Base-by-base conservation (phyloP, 1,284 basidiomycete genomes). In the Ustilago bromivora region DNA sequence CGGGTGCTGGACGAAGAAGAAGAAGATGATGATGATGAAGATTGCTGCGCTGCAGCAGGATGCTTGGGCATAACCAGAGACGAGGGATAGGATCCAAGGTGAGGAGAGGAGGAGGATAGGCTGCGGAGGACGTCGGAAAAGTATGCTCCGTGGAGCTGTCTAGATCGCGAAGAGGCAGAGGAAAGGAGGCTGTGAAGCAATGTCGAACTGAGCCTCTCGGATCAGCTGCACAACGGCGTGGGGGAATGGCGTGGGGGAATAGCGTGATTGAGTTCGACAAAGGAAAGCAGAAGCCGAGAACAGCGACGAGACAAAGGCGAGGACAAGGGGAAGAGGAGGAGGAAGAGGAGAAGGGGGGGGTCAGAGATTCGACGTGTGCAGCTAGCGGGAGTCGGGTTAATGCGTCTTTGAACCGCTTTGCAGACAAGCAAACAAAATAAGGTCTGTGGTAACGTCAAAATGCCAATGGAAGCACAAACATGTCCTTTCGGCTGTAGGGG, bases 21-120 rank as follows among this genome's bases (percentile, higher is more conserved):
- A 23, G 71, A 23, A 0, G 23, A 23, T 23, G 23, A 23, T 23
- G 47, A 41, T n/a, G 58, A 40, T 53, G 68, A 34, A 2, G 58
- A 52, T 4, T 59, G 32, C 12, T 54, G 66, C 65, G 57, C 49
- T 34, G 66, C 7, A 46, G 61, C 49, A 43, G 61, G 55, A 49
- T 38, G 71, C 51, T 47, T 67, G 43, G 66, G 57, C 71, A 68
- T 73, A 54, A 40, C 61, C 51, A 59, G 35, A 15, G 55, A 38
- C n/a, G 17, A 55, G 36, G 40, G 23, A 57, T 19, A 38, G 49
- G 40, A 43, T 46, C 19, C 43, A 46, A 46, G 43, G 32, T 28
- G 47, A 35, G 28, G 8, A 43, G 11, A 35, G 36, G 40, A 43
- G 49, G 4, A 47, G 58, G 41, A 53, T 11, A 34, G 55, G 57